Evolutionary conservation across 2,329 filamentous ascomycete genomes (phyloP).

Genomic region (Nothopassalora personata): DNA sequence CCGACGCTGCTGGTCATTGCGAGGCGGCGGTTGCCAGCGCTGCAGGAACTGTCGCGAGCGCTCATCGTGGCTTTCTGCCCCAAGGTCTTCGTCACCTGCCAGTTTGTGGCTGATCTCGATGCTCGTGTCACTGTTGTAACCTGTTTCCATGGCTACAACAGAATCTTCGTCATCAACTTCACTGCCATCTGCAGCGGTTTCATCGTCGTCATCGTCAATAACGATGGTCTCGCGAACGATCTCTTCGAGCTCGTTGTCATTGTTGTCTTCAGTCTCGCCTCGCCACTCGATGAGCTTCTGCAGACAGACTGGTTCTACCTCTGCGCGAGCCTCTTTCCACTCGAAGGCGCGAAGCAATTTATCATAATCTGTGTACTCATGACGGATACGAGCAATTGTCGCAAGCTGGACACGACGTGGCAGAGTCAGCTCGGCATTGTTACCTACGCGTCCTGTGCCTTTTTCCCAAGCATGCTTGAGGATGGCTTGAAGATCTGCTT

Average conservation of each 20-base stretch:
- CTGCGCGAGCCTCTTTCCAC: slow-evolving; percentile 51
- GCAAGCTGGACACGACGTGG: slow-evolving; percentile 56
- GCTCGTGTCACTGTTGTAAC: slow-evolving; percentile 25
- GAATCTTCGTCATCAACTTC: slow-evolving; percentile 22
- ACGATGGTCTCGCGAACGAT: slow-evolving; percentile 61
- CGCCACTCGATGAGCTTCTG: slow-evolving; percentile 58
- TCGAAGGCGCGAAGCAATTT: slow-evolving; percentile 47
- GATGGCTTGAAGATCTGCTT: slow-evolving; percentile 53
- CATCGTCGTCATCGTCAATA: slow-evolving; percentile 57
- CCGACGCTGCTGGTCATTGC: slow-evolving; percentile 12
- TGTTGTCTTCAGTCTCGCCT: slow-evolving; percentile 50
- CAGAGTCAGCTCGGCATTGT: slow-evolving; percentile 49
- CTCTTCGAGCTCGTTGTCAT: slow-evolving; percentile 50
- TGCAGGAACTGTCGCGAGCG: slow-evolving; percentile 16
- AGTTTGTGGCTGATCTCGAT: slow-evolving; percentile 28
- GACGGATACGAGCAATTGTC: slow-evolving; percentile 57
- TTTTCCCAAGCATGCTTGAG: slow-evolving; percentile 57
- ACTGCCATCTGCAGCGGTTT: slow-evolving; percentile 25
- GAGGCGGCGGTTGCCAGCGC: slow-evolving; percentile 13
- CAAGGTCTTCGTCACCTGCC: slow-evolving; percentile 24
- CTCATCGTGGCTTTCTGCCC: slow-evolving; percentile 27
- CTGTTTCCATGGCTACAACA: slow-evolving; percentile 12
- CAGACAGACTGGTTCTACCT: slow-evolving; percentile 52
- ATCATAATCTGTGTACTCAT: slow-evolving; percentile 59
- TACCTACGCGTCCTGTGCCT: slow-evolving; percentile 55